phyloP scores from a whole-genome alignment of 169 alveolate species.

The Plasmodium berghei region DNA sequence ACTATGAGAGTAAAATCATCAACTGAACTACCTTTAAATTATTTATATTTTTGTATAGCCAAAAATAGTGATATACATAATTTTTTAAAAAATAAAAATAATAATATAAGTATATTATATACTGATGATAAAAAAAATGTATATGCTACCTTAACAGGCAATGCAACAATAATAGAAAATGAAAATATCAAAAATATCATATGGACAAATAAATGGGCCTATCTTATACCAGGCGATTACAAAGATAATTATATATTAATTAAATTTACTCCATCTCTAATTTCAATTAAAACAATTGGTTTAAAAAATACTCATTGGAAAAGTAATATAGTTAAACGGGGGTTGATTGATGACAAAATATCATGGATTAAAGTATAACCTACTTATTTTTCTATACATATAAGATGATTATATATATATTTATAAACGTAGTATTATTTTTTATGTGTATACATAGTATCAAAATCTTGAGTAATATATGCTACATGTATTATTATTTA shows the following conservation, averaged over 20 bases:
- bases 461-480: too few relatives aligned
- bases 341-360: conserved; percentile 24
- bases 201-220: conserved; percentile 61
- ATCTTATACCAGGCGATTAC: conserved; percentile 30
- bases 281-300: conserved; percentile 56
- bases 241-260: conserved; percentile 61
- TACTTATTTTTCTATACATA: not conserved
- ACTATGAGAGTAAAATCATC: conserved; percentile 27
- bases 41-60: conserved; percentile 46
- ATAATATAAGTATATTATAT: conserved; percentile 23
- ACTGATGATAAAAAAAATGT: conserved; percentile 52
- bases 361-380: conserved; percentile 44
- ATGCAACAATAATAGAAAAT: conserved; percentile 53
- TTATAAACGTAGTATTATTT: not conserved
- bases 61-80: conserved; percentile 59
- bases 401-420: not conserved
- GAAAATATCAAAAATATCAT: conserved; percentile 21
- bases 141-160: conserved; percentile 54
- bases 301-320: conserved; percentile 54
- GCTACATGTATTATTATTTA: too few relatives aligned
- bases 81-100: conserved; percentile 30
- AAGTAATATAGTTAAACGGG: conserved; percentile 40
- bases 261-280: conserved; percentile 53
- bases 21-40: conserved; percentile 45
- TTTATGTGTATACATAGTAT: too few relatives aligned